Base-by-base conservation (phyloP, 139 green algal genomes). In the Volvox reticuliferus region DNA sequence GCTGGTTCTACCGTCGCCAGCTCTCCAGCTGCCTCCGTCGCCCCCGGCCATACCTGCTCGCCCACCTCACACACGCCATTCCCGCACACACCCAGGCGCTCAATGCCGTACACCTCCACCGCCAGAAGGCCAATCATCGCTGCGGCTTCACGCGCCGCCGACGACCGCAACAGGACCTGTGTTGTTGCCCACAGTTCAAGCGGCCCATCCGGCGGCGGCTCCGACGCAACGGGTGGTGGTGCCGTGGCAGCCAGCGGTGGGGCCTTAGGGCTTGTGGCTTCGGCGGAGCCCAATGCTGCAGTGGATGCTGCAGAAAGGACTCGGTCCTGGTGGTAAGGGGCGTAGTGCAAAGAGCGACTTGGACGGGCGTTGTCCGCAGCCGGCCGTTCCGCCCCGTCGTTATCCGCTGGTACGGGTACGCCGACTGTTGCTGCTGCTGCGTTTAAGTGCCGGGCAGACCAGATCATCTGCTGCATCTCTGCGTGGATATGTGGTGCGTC, bases 11-110 rank as follows among this genome's bases (percentile, higher is more conserved):
- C 50, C 78, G 61, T 68, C 24, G 2, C 44, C 19, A 21, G 35
- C 22, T 18, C 65, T 32, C 30, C 44, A 16, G 18, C 44, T 2
- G 61, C 81, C 82, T 65, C 36, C 50, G 33, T 26, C 55, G 55
- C 1, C 14, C 82, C 73, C 33, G 81, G 30, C 20, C 82, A 61
- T 6, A 20, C 61, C 32, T 85, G 77, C 78, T 96, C 94, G 18
- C 94, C 94, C 14, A 93, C 90, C 79, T 96, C 94, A 79, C 94
- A 96, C 2, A 96, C 61, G 22, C 93, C 93, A 68, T 96, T 96
- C 50, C 94, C 94, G 68, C 94, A 96, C 21, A 95, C 50, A 1
- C 91, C 90, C 61, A 81, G 28, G 32, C 94, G 76, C 35, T 89
- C 33, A 62, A 95, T 37, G 16, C 78, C 85, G 36, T 63, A 44